A percentile compares a stretch with the other conserved stretches of the same genome.
Conservation (phyloP, 2,329 filamentous ascomycete genomes). For the Colletotrichum zoysiae region DNA sequence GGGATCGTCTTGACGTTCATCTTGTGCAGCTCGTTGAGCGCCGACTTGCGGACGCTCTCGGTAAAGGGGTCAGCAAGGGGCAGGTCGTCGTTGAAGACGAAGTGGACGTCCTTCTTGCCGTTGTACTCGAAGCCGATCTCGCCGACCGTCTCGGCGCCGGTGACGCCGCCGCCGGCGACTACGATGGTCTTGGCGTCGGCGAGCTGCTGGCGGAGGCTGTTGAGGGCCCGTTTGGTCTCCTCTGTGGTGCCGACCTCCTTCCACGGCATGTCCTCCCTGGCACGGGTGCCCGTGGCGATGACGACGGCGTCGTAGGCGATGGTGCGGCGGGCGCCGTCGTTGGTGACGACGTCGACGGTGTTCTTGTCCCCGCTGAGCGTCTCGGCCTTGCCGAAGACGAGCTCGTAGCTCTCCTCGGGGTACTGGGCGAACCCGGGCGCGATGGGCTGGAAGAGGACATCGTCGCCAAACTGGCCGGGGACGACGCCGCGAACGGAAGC, state of each 20-base stretch:
- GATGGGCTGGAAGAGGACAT: slow-evolving; percentile 62
- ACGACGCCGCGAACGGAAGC: slow-evolving; percentile 67
- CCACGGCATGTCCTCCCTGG: slow-evolving; percentile 61
- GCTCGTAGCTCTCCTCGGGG: slow-evolving; percentile 58
- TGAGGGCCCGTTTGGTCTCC: slow-evolving; percentile 56
- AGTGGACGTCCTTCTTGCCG: slow-evolving; percentile 60
- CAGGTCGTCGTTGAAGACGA: slow-evolving; percentile 55
- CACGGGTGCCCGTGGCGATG: slow-evolving; percentile 64
- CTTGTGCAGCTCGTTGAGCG: slow-evolving; percentile 55
- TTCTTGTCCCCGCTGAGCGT: slow-evolving; percentile 51
- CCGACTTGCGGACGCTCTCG: slow-evolving; percentile 55
- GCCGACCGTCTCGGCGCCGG: slow-evolving; percentile 64
- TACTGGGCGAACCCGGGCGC: slow-evolving; percentile 60
- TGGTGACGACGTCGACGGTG: slow-evolving; percentile 53
- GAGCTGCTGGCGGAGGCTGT: slow-evolving; percentile 54
- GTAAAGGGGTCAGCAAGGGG: slow-evolving; percentile 53
- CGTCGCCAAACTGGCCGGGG: slow-evolving; percentile 60
- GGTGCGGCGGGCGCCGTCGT: slow-evolving; percentile 48
- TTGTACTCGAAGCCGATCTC: slow-evolving; percentile 64
- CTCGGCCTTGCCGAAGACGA: slow-evolving; percentile 61
- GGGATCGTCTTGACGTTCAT: slow-evolving; percentile 58
- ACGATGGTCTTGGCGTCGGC: slow-evolving; percentile 61
- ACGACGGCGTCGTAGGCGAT: slow-evolving; percentile 65
- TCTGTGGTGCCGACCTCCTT: slow-evolving; percentile 60
- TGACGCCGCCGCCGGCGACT: slow-evolving; percentile 64